These are phyloP conservation scores for Hypoxylon sp. DNA, from an alignment of 2,329 filamentous ascomycete species.

Conservation along the genomic window DNA sequence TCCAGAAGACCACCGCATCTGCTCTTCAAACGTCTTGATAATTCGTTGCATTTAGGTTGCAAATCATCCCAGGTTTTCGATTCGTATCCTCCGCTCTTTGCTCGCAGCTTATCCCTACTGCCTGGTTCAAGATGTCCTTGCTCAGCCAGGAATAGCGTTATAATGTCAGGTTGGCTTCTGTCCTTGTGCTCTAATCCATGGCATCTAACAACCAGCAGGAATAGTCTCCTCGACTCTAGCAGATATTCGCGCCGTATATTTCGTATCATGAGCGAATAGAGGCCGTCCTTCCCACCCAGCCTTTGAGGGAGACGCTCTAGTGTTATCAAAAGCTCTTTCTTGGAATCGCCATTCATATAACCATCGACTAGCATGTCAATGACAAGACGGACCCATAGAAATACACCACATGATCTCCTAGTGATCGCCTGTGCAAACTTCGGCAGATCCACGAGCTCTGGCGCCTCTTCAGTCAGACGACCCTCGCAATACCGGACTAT, in stretches of 20 bases:
- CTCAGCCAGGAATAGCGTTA: background rate
- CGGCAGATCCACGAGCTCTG: background rate
- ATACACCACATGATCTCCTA: background rate
- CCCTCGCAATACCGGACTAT: background rate
- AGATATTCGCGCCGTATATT: background rate
- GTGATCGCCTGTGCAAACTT: background rate
- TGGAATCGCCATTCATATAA: background rate
- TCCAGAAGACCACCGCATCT: background rate
- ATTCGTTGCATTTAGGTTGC: background rate
- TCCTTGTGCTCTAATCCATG: no score
- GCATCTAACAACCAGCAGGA: background rate
- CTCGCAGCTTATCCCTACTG: background rate
- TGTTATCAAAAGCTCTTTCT: background rate
- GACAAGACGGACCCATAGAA: background rate
- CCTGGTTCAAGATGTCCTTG: background rate
- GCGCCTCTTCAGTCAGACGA: background rate
- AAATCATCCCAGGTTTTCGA: background rate
- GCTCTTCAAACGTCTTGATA: background rate
- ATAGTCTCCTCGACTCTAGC: background rate
- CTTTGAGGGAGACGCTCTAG: background rate
- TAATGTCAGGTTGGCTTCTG: background rate
- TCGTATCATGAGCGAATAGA: background rate
- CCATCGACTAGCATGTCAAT: background rate
- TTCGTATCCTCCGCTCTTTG: background rate
- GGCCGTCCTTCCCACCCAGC: background rate